These are phyloP conservation scores for Dalbergia oliveri DNA, from an alignment of 306 rosid genomes.

Conservation along the genomic window DNA sequence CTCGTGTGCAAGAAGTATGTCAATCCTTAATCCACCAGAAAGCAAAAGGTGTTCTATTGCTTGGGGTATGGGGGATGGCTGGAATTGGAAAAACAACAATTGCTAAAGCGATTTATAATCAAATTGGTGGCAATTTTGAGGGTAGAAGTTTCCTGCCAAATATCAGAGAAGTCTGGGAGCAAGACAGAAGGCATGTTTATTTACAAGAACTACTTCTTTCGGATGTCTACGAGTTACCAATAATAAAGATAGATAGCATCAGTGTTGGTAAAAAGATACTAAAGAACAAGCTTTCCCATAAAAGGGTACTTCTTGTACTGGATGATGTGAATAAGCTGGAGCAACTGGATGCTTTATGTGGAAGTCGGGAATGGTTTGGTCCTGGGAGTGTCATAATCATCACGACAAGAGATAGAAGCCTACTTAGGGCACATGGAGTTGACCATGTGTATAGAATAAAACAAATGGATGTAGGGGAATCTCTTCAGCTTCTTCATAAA, in stretches of 20 bases:
- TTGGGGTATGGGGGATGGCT: constrained; percentile 40
- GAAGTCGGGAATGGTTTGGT: constrained; percentile 31
- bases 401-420: constrained; percentile 17
- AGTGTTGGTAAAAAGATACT: not conserved
- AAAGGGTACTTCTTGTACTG: constrained; percentile 25
- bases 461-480: not conserved
- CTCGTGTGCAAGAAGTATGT: no score
- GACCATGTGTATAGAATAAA: not conserved
- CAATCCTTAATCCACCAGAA: no score
- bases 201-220: constrained; percentile 29
- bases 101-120: constrained; percentile 20
- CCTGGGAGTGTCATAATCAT: constrained; percentile 26
- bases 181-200: not conserved
- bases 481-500: constrained; percentile 9
- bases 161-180: constrained; percentile 32
- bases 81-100: constrained; percentile 40
- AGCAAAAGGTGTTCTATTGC: not conserved
- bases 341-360: constrained; percentile 19
- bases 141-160: constrained; percentile 18
- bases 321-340: constrained; percentile 24
- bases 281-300: not conserved
- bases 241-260: not conserved
- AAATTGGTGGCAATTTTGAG: not conserved
- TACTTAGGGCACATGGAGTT: not conserved
- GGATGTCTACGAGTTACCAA: not conserved